Conservation (phyloP, 352 stramenopile genomes). For the Peronospora tabacina region DNA sequence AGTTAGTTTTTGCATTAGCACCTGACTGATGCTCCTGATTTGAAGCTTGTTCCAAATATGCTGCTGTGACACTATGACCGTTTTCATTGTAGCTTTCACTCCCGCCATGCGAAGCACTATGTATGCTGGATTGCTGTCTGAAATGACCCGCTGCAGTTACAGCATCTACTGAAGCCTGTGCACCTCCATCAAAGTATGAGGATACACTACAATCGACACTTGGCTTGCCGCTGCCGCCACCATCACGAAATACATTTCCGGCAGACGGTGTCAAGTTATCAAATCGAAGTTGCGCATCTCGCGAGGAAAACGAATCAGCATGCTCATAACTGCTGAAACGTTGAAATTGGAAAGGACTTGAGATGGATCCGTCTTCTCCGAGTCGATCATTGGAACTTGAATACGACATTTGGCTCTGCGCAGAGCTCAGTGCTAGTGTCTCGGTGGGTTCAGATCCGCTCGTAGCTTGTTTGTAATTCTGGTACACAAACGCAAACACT, state of each 20-base stretch:
- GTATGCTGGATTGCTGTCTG: conserved; percentile 10
- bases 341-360: conserved; percentile 18
- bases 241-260: conserved; percentile 14
- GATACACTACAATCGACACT: conserved; percentile 7
- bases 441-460: conserved; percentile 8
- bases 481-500: conserved; percentile 3
- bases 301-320: conserved; percentile 20
- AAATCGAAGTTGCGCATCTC: conserved; percentile 20
- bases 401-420: conserved; percentile 10
- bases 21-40: conserved; percentile 8
- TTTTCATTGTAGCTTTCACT: conserved; percentile 17
- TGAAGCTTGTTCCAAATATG: conserved; percentile 10
- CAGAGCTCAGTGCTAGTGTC: conserved; percentile 8
- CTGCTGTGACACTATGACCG: conserved; percentile 5
- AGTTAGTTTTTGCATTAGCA: conserved; percentile 6
- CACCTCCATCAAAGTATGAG: conserved; percentile 21
- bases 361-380: conserved; percentile 5
- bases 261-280: conserved; percentile 15
- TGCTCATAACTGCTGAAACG: conserved; percentile 10
- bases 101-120: conserved; percentile 10
- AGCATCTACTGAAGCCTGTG: conserved; percentile 17
- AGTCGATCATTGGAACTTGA: conserved; percentile 19
- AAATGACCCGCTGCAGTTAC: conserved; percentile 11
- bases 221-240: conserved; percentile 4
- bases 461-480: conserved; percentile 19